Percentiles rank a stretch among this genome's conserved stretches.
Evolutionary conservation across 257 asterid genomes (phyloP).

Genomic region (Solanum stenotomum): DNA sequence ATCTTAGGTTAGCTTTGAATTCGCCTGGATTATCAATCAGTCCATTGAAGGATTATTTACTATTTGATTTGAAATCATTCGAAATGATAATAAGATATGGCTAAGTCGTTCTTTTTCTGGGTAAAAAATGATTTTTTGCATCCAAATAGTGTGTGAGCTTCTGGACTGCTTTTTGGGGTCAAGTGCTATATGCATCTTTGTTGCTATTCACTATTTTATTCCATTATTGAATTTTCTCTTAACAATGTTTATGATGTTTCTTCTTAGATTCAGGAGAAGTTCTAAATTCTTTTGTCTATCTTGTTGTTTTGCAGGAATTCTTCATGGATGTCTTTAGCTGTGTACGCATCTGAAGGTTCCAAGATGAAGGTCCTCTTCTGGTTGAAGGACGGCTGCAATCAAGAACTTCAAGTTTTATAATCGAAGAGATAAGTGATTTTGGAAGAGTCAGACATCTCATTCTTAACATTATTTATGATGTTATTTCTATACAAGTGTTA

Average conservation of each 20-base stretch:
- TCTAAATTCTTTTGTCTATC: not conserved
- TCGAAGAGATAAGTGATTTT: not conserved
- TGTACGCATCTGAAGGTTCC: not conserved
- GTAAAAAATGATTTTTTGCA: not conserved
- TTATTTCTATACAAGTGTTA: not conserved
- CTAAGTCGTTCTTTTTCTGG: not conserved
- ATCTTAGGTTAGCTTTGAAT: not conserved
- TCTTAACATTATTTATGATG: not conserved
- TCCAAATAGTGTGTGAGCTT: not conserved
- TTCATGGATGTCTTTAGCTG: not conserved
- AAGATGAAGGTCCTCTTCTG: not conserved
- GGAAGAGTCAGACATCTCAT: not conserved
- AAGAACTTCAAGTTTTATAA: not conserved
- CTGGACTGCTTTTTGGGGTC: not conserved
- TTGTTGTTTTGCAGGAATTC: not conserved
- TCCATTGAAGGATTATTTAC: not conserved
- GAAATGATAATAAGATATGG: not conserved
- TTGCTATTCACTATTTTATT: not conserved
- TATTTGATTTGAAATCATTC: not conserved
- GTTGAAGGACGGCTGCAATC: not conserved
- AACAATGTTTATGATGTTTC: not conserved
- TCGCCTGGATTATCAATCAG: not conserved
- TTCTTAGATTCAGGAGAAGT: not conserved
- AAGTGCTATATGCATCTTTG: not conserved
- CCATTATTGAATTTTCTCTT: not conserved